Percentiles rank a stretch among this genome's conserved stretches.
Conservation (phyloP, 805 yeast genomes). For the Kodamaea sagamina region DNA sequence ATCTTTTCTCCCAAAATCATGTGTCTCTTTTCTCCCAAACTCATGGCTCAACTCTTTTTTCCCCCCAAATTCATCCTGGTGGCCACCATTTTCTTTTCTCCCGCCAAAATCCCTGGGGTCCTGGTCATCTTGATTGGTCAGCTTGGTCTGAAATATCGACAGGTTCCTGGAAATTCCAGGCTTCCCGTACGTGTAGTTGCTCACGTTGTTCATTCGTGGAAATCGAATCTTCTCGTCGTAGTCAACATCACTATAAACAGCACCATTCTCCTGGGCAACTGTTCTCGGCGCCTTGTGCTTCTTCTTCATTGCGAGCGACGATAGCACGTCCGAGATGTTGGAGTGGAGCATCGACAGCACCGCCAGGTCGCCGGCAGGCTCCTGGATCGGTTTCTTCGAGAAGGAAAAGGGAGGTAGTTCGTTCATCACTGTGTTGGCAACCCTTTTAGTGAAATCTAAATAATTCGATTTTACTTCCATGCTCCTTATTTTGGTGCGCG, state of each 20-base stretch:
- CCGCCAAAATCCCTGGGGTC: too few relatives aligned
- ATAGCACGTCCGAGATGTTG: conserved; percentile 23
- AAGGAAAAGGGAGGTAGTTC: conserved; percentile 33
- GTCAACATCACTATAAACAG: conserved; percentile 27
- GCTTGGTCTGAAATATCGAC: background rate
- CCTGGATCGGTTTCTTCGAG: conserved; percentile 30
- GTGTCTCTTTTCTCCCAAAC: too few relatives aligned
- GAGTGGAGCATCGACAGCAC: conserved; percentile 19
- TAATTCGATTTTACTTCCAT: background rate
- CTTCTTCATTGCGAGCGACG: conserved; percentile 8
- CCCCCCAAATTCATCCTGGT: too few relatives aligned
- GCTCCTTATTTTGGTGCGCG: background rate
- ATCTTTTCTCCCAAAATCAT: too few relatives aligned
- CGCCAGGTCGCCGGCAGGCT: conserved; percentile 4
- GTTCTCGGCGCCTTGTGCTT: conserved; percentile 1
- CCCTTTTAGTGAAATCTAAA: background rate
- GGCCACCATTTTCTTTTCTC: too few relatives aligned
- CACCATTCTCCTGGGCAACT: conserved; percentile 9
- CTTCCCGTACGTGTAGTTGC: conserved; percentile 25
- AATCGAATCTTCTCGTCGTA: conserved; percentile 58
- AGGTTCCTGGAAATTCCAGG: conserved; percentile 9
- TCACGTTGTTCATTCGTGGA: conserved; percentile 49
- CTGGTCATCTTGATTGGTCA: background rate
- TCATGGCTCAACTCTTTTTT: too few relatives aligned
- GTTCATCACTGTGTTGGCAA: conserved; percentile 2